These are phyloP conservation scores for Aureobasidium sp. DNA, from an alignment of 2,329 filamentous ascomycete species.

Conservation along the genomic window DNA sequence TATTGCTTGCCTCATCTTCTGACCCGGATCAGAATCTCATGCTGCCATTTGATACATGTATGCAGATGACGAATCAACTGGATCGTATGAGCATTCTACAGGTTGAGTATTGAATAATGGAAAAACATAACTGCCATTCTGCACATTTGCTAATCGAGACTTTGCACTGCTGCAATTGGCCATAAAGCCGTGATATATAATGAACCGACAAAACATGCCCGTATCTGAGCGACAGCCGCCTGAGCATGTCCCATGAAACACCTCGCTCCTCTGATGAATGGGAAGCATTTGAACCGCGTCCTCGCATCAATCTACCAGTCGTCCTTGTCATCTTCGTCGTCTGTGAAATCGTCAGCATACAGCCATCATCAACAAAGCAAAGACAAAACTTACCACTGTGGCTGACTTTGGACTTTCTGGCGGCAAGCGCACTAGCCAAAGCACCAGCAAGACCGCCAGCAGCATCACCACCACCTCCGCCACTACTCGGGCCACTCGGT, in stretches of 20 bases:
- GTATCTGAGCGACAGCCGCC: neutral
- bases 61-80: neutral
- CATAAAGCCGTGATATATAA: neutral
- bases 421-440: slow-evolving; percentile 74
- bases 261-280: neutral
- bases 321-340: slow-evolving; percentile 69
- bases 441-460: slow-evolving; percentile 37
- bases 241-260: neutral
- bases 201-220: neutral
- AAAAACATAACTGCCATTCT: neutral
- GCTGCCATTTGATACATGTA: neutral
- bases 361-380: neutral
- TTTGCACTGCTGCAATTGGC: no score
- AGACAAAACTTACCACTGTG: slow-evolving; percentile 69
- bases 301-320: slow-evolving; percentile 49
- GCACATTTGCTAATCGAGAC: neutral
- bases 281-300: neutral
- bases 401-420: slow-evolving; percentile 87
- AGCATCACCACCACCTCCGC: slow-evolving; percentile 37
- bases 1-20: no score
- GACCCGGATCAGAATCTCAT: neutral
- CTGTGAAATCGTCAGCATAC: slow-evolving; percentile 37
- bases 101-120: neutral
- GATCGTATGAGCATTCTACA: neutral
- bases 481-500: slow-evolving; percentile 45